These are phyloP conservation scores for Funneliformis geosporum DNA, from an alignment of 192 early-diverging fungal genomes.

Conservation along the genomic window DNA sequence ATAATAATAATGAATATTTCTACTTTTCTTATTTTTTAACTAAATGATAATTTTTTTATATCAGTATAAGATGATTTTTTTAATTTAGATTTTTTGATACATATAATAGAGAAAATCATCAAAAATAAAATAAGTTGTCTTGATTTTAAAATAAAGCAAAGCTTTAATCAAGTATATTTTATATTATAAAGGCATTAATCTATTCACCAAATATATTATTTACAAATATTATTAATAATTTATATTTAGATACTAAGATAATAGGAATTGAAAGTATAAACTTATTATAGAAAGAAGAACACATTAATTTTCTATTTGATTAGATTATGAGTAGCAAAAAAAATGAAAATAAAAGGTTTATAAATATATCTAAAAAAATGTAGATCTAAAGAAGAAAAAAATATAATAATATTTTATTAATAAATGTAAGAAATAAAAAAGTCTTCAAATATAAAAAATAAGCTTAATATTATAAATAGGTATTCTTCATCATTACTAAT, in stretches of 20 bases:
- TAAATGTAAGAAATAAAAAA: background rate
- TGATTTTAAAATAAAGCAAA: too few species aligned
- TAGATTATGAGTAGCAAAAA: background rate
- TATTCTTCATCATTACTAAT: background rate
- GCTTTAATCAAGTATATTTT: background rate
- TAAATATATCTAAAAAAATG: background rate
- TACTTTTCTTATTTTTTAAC: too few species aligned
- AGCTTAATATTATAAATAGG: background rate
- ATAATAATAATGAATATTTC: too few species aligned
- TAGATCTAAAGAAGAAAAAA: background rate
- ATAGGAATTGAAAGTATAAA: conserved; percentile 5
- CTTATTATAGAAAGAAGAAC: background rate
- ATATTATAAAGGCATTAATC: background rate
- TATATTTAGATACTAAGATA: background rate
- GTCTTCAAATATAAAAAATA: background rate
- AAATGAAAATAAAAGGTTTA: background rate
- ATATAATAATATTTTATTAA: conserved; percentile 23
- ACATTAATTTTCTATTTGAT: background rate
- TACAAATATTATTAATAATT: background rate
- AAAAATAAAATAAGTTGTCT: too few species aligned
- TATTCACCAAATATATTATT: conserved; percentile 16
- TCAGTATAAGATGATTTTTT: too few species aligned
- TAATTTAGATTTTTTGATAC: too few species aligned
- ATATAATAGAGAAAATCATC: too few species aligned
- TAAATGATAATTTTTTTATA: too few species aligned